Evolutionary conservation across 768 basidiomycete species (phyloP).

Genomic region (Daedaleopsis nitida): DNA sequence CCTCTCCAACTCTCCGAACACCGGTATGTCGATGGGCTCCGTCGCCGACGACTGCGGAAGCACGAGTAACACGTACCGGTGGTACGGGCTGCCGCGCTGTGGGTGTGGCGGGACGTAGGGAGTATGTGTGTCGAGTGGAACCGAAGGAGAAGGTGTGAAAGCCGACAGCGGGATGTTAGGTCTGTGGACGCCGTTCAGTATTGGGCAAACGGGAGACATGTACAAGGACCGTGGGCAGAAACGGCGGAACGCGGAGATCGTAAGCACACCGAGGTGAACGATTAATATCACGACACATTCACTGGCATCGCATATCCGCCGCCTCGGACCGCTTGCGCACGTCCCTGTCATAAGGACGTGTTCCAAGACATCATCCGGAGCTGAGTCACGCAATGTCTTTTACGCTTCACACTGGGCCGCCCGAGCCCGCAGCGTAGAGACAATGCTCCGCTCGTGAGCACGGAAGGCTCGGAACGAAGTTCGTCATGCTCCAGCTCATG

Average conservation of each 20-base stretch:
- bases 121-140: constrained; percentile 56
- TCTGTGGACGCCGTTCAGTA: constrained; percentile 38
- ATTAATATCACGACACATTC: too few species aligned
- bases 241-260: neutral
- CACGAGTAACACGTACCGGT: constrained; percentile 82
- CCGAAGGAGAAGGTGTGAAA: constrained; percentile 41
- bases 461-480: too few species aligned
- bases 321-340: too few species aligned
- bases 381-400: too few species aligned
- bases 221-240: constrained; percentile 12
- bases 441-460: too few species aligned
- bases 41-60: constrained; percentile 61
- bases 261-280: too few species aligned
- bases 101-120: constrained; percentile 91
- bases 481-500: neutral
- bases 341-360: too few species aligned
- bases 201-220: neutral
- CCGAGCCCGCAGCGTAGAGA: too few species aligned
- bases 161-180: constrained; percentile 83
- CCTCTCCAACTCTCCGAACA: constrained; percentile 38
- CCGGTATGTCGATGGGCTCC: constrained; percentile 30
- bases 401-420: too few species aligned
- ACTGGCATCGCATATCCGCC: too few species aligned
- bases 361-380: too few species aligned
- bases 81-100: constrained; percentile 84